phyloP scores from a whole-genome alignment of 768 basidiomycete genomes.

The Galerina marginata region DNA sequence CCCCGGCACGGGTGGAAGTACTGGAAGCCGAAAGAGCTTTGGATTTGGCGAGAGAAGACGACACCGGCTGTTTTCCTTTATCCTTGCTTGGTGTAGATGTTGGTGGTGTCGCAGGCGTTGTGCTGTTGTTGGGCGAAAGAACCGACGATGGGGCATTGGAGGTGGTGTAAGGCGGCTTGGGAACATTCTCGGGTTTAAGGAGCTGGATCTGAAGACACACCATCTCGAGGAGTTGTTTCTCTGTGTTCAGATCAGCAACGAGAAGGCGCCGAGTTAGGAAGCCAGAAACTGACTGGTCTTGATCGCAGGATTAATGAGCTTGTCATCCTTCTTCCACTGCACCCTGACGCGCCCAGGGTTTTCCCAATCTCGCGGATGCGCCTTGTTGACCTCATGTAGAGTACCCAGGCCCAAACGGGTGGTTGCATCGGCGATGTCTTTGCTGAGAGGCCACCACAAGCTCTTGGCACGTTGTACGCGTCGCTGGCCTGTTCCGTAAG shows the following conservation, averaged over 20 bases:
- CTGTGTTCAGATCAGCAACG: conserved; percentile 41
- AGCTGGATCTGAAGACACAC: conserved; percentile 77
- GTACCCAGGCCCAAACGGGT: conserved; percentile 76
- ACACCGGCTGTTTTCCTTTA: conserved; percentile 59
- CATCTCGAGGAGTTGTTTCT: conserved; percentile 80
- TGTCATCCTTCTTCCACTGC: conserved; percentile 85
- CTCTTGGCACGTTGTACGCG: conserved; percentile 79
- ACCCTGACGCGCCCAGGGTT: conserved; percentile 96
- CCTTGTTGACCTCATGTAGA: conserved; percentile 88
- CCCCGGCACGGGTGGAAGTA: conserved; percentile 30
- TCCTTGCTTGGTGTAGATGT: conserved; percentile 31
- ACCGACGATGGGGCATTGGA: conserved; percentile 16
- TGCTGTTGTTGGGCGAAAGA: conserved; percentile 15
- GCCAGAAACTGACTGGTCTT: conserved; percentile 68
- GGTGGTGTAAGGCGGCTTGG: conserved; percentile 63
- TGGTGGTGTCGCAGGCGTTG: conserved; percentile 24
- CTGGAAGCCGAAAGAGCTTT: conserved; percentile 37
- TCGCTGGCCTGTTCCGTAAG: conserved; percentile 83
- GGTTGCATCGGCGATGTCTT: conserved; percentile 89
- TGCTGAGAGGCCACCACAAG: conserved; percentile 95
- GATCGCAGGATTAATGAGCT: conserved; percentile 67
- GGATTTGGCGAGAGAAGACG: conserved; percentile 39
- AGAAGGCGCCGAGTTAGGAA: not conserved
- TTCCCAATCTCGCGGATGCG: conserved; percentile 96
- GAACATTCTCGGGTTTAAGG: conserved; percentile 71